Conservation (phyloP, 176 grass and related monocot genomes). For the Paspalum vaginatum region DNA sequence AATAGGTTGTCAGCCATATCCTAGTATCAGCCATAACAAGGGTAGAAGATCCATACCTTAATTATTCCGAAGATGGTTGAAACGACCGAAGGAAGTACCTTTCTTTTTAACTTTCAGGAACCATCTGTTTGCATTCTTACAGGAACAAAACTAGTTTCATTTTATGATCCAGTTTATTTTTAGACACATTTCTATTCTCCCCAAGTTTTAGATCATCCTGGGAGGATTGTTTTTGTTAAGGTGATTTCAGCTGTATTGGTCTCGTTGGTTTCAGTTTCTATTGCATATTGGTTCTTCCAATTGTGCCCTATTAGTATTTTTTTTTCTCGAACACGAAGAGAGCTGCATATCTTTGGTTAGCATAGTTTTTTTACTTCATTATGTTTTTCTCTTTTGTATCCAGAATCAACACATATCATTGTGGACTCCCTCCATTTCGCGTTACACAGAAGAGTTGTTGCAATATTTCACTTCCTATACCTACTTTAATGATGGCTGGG, state of each 20-base stretch:
- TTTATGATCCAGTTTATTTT: not conserved
- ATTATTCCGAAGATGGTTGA: too few species aligned
- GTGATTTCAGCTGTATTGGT: not conserved
- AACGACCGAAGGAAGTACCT: too few species aligned
- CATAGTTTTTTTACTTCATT: too few species aligned
- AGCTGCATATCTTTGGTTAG: too few species aligned
- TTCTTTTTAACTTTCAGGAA: not conserved
- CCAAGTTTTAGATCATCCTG: not conserved
- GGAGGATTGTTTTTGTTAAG: not conserved
- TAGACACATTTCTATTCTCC: not conserved
- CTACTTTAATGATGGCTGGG: not conserved
- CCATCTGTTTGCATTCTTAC: constrained; percentile 8
- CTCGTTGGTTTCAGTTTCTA: constrained; percentile 24
- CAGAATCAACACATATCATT: too few species aligned
- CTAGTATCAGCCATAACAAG: too few species aligned
- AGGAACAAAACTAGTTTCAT: constrained; percentile 4
- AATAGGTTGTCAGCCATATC: too few species aligned
- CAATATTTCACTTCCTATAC: not conserved
- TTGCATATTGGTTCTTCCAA: constrained; percentile 7
- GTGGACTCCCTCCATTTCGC: not conserved
- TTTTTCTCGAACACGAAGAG: too few species aligned
- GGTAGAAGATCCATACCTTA: too few species aligned
- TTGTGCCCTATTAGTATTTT: not conserved
- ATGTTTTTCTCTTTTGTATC: not conserved
- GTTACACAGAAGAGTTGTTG: not conserved